Evolutionary conservation across 2,329 filamentous ascomycete genomes (phyloP), one percentile per base, ranked within the genome.

Genomic region (Fusarium marasasianum): DNA sequence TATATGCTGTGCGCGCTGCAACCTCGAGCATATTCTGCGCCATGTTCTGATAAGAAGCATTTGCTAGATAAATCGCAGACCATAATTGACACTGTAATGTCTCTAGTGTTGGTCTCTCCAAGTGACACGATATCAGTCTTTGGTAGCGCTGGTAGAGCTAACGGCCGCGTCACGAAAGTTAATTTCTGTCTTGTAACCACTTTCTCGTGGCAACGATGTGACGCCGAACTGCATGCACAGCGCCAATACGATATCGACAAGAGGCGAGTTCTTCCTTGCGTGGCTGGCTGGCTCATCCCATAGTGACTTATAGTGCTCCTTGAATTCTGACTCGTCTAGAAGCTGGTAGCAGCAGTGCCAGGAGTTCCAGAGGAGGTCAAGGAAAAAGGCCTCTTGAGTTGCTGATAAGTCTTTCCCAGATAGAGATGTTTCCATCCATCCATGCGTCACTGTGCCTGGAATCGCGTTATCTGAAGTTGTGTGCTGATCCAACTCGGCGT

Each of bases 331-430:
- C n/a, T 62, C 50, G 1, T 62, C 33, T 0, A 62, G 50, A 18
- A 62, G 31, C 3, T 57, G 59, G 37, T 62, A 62, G 13, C 59
- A 62, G 17, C 50, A 62, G 29, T 62, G 59, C 59, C 59, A 62
- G 1, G 40, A 57, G 13, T 62, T 33, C 59, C 59, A 62, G 6
- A 62, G 57, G 3, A 62, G 50, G 18, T 57, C 50, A 1, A 62
- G 40, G 9, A 62, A 62, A 3, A 26, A 62, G 3, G 20, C 40
- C 11, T 57, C 59, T 31, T 62, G 50, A 2, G 50, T 33, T 13
- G 31, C 59, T 1, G 50, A 62, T 2, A 62, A 29, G 20, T 22
- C n/a, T 24, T 22, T 56, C 13, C 59, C 40, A 1, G 59, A 62
- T 1, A 57, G 2, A 3, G 33, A 31, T 2, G 10, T 31, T 15